phyloP scores from a whole-genome alignment of 2,329 filamentous ascomycete species.

The Botryotinia narcissicola region DNA sequence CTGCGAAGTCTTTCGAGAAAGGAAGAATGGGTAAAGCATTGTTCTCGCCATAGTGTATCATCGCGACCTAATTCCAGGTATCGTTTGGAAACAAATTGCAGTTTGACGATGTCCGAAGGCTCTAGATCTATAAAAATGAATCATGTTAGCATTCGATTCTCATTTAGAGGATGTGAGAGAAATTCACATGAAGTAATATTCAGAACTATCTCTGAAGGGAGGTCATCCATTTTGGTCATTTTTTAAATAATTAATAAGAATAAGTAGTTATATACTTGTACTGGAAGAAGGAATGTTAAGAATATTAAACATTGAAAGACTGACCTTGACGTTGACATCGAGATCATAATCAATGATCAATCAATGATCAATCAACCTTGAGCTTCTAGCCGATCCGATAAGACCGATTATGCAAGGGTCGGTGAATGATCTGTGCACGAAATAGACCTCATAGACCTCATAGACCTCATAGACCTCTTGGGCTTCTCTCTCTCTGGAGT shows the following conservation, averaged over 20 bases:
- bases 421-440: neutral
- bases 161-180: neutral
- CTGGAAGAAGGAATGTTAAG: neutral
- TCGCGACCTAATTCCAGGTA: slow-evolving; percentile 70
- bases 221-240: slow-evolving; percentile 17
- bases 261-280: neutral
- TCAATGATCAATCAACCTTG: neutral
- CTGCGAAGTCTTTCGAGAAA: slow-evolving; percentile 62
- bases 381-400: slow-evolving; percentile 11
- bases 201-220: slow-evolving; percentile 21
- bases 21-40: slow-evolving; percentile 69
- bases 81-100: slow-evolving; percentile 67
- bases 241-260: neutral
- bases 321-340: neutral
- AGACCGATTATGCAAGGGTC: neutral
- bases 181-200: slow-evolving; percentile 19
- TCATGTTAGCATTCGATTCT: neutral
- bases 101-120: slow-evolving; percentile 60
- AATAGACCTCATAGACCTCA: neutral
- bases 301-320: neutral
- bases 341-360: neutral
- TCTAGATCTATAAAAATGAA: slow-evolving; percentile 52
- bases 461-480: neutral
- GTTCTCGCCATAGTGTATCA: slow-evolving; percentile 70
- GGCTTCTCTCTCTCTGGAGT: neutral